Conservation (phyloP, 2,329 filamentous ascomycete genomes). For the Colletotrichum falcatum region DNA sequence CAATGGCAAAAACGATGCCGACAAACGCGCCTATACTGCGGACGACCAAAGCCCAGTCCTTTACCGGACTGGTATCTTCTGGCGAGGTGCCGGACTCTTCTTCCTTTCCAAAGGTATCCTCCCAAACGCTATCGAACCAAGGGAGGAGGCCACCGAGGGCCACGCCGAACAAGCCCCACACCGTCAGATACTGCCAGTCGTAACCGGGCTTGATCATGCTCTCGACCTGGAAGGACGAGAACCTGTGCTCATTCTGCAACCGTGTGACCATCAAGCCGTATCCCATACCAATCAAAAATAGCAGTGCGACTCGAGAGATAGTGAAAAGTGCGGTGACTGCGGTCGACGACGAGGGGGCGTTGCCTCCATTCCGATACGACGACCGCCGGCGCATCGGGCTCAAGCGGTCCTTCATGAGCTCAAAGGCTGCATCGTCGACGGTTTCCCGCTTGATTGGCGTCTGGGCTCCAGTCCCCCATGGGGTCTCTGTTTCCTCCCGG, state of each 20-base stretch:
- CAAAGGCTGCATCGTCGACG: slow-evolving; percentile 59
- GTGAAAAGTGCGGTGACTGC: slow-evolving; percentile 61
- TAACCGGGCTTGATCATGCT: slow-evolving; percentile 56
- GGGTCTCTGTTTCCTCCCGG: slow-evolving; percentile 71
- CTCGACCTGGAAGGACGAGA: slow-evolving; percentile 71
- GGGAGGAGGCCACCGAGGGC: slow-evolving; percentile 83
- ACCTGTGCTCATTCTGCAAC: slow-evolving; percentile 76
- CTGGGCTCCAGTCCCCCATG: slow-evolving; percentile 83
- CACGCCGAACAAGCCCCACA: slow-evolving; percentile 87
- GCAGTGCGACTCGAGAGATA: slow-evolving; percentile 67
- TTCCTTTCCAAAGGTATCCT: slow-evolving; percentile 60
- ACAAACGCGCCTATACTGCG: slow-evolving; percentile 71
- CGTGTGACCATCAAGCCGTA: slow-evolving; percentile 87
- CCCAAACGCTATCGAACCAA: slow-evolving; percentile 84
- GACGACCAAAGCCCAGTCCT: slow-evolving; percentile 78
- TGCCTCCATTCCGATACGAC: slow-evolving; percentile 49
- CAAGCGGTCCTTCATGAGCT: slow-evolving; percentile 57
- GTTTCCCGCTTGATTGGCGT: slow-evolving; percentile 67
- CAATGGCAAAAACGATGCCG: slow-evolving; percentile 77
- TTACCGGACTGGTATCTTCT: slow-evolving; percentile 57
- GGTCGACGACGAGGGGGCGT: slow-evolving; percentile 46
- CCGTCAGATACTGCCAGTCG: slow-evolving; percentile 76
- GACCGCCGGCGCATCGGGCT: slow-evolving; percentile 51
- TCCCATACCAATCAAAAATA: slow-evolving; percentile 83
- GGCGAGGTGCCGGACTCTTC: slow-evolving; percentile 44